Conservation (phyloP, 768 basidiomycete species). For the Pleurotus pulmonarius region DNA sequence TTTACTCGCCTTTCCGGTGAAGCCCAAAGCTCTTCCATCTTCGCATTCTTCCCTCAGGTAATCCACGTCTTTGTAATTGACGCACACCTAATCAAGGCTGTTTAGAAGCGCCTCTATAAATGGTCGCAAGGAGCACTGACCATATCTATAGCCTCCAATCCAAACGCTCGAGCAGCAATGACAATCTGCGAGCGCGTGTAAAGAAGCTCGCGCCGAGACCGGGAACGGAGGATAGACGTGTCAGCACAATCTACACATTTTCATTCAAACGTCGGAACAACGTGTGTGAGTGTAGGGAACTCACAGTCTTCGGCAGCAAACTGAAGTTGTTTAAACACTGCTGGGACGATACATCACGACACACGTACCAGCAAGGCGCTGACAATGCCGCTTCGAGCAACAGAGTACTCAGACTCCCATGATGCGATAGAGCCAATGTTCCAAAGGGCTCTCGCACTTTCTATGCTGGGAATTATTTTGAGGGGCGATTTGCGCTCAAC, state of each 20-base stretch:
- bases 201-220: slow-evolving; percentile 71
- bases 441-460: slow-evolving; percentile 73
- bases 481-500: slow-evolving; percentile 30
- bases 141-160: slow-evolving; percentile 88
- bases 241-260: slow-evolving; percentile 78
- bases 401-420: slow-evolving; percentile 56
- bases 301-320: slow-evolving; percentile 95
- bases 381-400: slow-evolving; percentile 47
- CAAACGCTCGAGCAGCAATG: slow-evolving; percentile 78
- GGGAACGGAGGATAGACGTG: slow-evolving; percentile 75
- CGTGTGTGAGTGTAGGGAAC: slow-evolving; percentile 14
- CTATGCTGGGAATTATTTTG: slow-evolving; percentile 75
- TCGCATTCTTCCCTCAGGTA: slow-evolving; percentile 69
- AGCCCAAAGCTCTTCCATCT: slow-evolving; percentile 81
- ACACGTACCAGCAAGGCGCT: slow-evolving; percentile 62
- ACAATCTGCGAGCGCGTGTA: slow-evolving; percentile 83
- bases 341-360: not conserved
- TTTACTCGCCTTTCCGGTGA: slow-evolving; percentile 75
- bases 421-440: slow-evolving; percentile 66
- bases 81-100: slow-evolving; percentile 59
- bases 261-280: not conserved
- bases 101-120: not conserved
- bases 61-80: slow-evolving; percentile 75
- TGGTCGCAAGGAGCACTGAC: slow-evolving; percentile 28
- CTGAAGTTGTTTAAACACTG: slow-evolving; percentile 32